phyloP scores from a whole-genome alignment of 768 basidiomycete genomes.

The Daedaleopsis nitida region DNA sequence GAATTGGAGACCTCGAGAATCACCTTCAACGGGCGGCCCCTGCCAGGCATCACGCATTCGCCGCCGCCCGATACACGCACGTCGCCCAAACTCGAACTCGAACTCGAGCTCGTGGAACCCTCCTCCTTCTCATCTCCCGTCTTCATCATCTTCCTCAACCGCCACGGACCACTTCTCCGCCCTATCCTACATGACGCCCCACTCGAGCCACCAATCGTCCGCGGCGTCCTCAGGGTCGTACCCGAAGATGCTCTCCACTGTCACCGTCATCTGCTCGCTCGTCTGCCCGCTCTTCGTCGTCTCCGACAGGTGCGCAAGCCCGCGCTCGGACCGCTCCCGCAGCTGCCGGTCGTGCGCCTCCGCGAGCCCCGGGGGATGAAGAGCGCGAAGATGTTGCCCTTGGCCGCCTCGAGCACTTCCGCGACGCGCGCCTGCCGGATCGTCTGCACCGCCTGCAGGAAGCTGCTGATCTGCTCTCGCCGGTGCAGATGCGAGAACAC shows the following conservation, averaged over 20 bases:
- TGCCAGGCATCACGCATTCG: too few species aligned
- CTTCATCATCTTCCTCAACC: too few species aligned
- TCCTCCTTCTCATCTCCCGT: too few species aligned
- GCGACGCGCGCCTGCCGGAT: slow-evolving; percentile 28
- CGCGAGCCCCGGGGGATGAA: slow-evolving; percentile 26
- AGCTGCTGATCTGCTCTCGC: slow-evolving; percentile 26
- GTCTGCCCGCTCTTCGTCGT: background rate
- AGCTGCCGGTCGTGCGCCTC: slow-evolving; percentile 11
- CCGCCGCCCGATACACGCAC: too few species aligned
- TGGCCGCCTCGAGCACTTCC: slow-evolving; percentile 20
- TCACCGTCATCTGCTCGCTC: slow-evolving; percentile 11
- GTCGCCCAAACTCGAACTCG: too few species aligned
- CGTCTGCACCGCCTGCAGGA: slow-evolving; percentile 30
- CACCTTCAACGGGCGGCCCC: too few species aligned
- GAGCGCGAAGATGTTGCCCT: slow-evolving; percentile 15
- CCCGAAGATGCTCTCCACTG: too few species aligned
- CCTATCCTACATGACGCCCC: slow-evolving; percentile 29
- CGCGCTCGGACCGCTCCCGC: slow-evolving; percentile 19
- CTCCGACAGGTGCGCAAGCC: background rate
- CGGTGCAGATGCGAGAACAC: slow-evolving; percentile 33
- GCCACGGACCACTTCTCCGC: slow-evolving; percentile 1
- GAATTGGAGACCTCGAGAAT: too few species aligned
- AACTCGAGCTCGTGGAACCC: too few species aligned
- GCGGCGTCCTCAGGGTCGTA: slow-evolving; percentile 30
- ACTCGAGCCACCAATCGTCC: slow-evolving; percentile 31